Percentiles rank a stretch among this genome's conserved stretches.
These are phyloP conservation scores for Yamadazyma sp. DNA, from an alignment of 805 yeast genomes.

Conservation along the genomic window DNA sequence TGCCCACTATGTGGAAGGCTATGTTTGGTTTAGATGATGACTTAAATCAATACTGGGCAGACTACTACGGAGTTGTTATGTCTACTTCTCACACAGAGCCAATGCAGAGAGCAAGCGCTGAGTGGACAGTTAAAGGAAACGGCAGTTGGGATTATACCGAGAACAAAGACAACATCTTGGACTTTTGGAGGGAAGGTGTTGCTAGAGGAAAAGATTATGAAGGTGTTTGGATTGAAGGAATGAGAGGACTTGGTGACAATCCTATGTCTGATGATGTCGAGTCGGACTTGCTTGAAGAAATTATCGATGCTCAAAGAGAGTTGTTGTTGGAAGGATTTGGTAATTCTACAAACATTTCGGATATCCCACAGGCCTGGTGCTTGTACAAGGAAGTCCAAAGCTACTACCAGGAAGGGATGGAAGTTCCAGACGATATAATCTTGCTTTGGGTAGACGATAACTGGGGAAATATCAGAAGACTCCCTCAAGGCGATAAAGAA, in stretches of 20 bases:
- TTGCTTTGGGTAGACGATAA: constrained; percentile 29
- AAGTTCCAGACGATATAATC: constrained; percentile 22
- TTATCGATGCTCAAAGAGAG: constrained; percentile 17
- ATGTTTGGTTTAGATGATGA: constrained; percentile 20
- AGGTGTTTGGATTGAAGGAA: constrained; percentile 20
- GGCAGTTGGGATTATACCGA: constrained; percentile 20
- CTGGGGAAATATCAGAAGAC: constrained; percentile 28
- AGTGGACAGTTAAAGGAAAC: constrained; percentile 17
- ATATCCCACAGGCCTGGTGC: constrained; percentile 22
- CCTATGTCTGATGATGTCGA: constrained; percentile 20
- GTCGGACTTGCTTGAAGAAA: constrained; percentile 15
- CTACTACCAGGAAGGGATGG: constrained; percentile 18
- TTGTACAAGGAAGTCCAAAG: constrained; percentile 21
- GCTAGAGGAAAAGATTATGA: constrained; percentile 17
- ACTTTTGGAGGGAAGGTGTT: constrained; percentile 20
- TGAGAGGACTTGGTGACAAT: constrained; percentile 21
- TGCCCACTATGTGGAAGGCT: constrained; percentile 22
- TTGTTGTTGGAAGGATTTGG: constrained; percentile 16
- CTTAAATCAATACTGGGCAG: constrained; percentile 19
- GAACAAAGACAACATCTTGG: constrained; percentile 18
- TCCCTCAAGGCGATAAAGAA: constrained; percentile 21
- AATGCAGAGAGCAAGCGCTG: constrained; percentile 18
- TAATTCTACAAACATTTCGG: constrained; percentile 12
- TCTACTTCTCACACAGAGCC: constrained; percentile 22
- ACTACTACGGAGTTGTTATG: constrained; percentile 21